These are phyloP conservation scores for Pseudomonodictys pantanalensis DNA, from an alignment of 495 filamentous ascomycete genomes.

Conservation along the genomic window DNA sequence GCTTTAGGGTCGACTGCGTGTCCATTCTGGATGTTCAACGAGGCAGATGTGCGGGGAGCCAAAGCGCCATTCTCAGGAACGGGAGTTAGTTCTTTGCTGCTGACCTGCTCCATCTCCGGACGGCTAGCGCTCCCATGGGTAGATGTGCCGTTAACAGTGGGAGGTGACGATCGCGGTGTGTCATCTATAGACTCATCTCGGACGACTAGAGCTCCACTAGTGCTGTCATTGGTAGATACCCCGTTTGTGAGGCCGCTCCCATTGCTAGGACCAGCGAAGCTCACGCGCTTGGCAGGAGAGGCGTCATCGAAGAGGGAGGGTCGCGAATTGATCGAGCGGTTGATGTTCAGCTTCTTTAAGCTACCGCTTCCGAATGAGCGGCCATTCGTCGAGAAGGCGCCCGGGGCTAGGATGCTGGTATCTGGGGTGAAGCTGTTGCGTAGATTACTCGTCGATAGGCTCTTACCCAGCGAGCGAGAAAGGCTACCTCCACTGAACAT, in stretches of 20 bases:
- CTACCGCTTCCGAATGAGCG: constrained; percentile 61
- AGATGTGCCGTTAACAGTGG: constrained; percentile 52
- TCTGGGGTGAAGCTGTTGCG: constrained; percentile 60
- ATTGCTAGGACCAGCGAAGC: constrained; percentile 68
- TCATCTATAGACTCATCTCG: constrained; percentile 44
- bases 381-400: constrained; percentile 73
- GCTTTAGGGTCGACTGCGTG: constrained; percentile 53
- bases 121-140: constrained; percentile 44
- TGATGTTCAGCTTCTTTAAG: constrained; percentile 86
- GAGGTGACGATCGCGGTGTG: constrained; percentile 49
- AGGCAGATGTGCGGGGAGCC: constrained; percentile 17
- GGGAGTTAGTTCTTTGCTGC: constrained; percentile 72
- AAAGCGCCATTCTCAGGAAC: constrained; percentile 67
- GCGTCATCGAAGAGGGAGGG: constrained; percentile 43
- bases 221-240: constrained; percentile 13
- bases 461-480: constrained; percentile 56
- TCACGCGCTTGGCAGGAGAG: constrained; percentile 69
- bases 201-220: constrained; percentile 45
- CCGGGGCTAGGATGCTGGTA: constrained; percentile 82
- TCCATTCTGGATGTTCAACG: constrained; percentile 18
- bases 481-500: constrained; percentile 62
- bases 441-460: constrained; percentile 66
- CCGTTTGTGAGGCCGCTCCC: constrained; percentile 30
- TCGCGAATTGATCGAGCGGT: constrained; percentile 73
- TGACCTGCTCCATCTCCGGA: constrained; percentile 70